phyloP scores from a whole-genome alignment of 2,329 filamentous ascomycete genomes.

The Xylariales sp. region DNA sequence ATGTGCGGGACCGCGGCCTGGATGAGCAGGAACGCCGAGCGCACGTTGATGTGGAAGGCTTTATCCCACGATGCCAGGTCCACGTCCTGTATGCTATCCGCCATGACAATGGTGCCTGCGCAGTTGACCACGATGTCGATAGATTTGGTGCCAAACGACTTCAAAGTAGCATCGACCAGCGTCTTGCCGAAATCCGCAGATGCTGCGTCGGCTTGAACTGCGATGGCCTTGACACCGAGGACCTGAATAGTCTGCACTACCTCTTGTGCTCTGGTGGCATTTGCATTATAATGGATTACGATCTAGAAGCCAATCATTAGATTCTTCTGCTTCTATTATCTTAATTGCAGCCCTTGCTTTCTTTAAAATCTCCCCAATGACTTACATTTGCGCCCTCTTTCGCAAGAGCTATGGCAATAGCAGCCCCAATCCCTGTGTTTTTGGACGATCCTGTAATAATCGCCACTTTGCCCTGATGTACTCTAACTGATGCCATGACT shows the following conservation, averaged over 20 bases:
- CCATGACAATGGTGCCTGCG: slow-evolving; percentile 20
- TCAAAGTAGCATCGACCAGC: slow-evolving; percentile 28
- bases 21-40: slow-evolving; percentile 27
- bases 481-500: no score
- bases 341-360: no score
- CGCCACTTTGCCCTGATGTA: no score
- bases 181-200: slow-evolving; percentile 21
- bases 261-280: neutral
- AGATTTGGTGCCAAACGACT: slow-evolving; percentile 24
- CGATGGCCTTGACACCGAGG: slow-evolving; percentile 22
- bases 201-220: slow-evolving; percentile 26
- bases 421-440: neutral
- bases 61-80: slow-evolving; percentile 19
- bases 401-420: neutral
- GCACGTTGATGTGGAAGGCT: slow-evolving; percentile 27
- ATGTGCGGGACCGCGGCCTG: slow-evolving; percentile 30
- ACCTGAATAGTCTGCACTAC: neutral
- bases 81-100: slow-evolving; percentile 16
- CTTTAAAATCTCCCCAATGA: no score
- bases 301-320: no score
- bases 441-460: neutral
- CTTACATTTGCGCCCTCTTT: neutral
- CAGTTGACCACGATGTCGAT: slow-evolving; percentile 41
- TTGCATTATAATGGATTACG: neutral
- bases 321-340: no score